phyloP scores from a whole-genome alignment of 1,139 yeast genomes.

The Wickerhamomyces sp. region DNA sequence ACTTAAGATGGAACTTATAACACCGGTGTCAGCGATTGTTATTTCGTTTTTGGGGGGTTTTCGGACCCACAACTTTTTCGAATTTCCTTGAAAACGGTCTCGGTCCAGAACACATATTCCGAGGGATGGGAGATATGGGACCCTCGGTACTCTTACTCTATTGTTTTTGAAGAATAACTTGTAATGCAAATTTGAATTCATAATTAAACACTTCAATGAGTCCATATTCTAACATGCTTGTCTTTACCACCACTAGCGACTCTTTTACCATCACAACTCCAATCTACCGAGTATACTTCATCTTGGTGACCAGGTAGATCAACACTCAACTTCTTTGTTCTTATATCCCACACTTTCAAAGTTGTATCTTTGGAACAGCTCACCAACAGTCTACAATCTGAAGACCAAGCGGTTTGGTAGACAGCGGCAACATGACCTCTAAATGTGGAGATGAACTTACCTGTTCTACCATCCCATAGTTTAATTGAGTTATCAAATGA shows the following conservation, averaged over 20 bases:
- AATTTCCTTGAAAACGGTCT: too few relatives aligned
- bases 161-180: too few relatives aligned
- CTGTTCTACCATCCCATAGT: conserved; percentile 93
- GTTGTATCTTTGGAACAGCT: conserved; percentile 97
- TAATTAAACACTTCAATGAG: too few relatives aligned
- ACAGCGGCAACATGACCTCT: conserved; percentile 98
- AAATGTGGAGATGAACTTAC: conserved; percentile 82
- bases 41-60: too few relatives aligned
- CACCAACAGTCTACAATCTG: conserved; percentile 85
- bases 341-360: conserved; percentile 92
- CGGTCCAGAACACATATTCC: too few relatives aligned
- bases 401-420: conserved; percentile 98
- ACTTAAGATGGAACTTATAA: too few relatives aligned
- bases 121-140: too few relatives aligned
- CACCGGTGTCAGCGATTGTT: too few relatives aligned
- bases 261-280: conserved; percentile 92
- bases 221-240: conserved; percentile 89
- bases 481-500: conserved; percentile 94
- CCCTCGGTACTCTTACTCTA: too few relatives aligned
- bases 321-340: conserved; percentile 74
- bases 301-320: conserved; percentile 96
- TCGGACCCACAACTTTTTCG: too few relatives aligned
- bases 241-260: conserved; percentile 98
- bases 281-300: conserved; percentile 95
- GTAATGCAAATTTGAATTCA: too few relatives aligned